Conservation (phyloP, 208 protist genomes). For the Entamoeba moshkovskii region DNA sequence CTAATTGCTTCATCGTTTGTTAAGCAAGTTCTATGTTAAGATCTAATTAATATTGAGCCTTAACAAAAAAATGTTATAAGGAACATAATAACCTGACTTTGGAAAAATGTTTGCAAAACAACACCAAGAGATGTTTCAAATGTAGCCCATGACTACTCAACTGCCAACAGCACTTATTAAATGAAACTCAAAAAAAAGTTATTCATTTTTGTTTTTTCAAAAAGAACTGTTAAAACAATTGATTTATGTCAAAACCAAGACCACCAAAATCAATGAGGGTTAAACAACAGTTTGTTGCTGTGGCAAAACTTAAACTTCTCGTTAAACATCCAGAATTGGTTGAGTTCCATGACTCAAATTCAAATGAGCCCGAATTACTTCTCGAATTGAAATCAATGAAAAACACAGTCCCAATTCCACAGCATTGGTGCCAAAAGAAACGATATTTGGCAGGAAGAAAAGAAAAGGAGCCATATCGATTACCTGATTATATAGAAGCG, state of each 20-base stretch:
- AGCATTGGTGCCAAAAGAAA: slow-evolving; percentile 2
- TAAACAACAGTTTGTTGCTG: background rate
- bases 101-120: no score
- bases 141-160: no score
- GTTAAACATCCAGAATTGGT: background rate
- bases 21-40: no score
- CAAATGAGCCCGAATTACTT: background rate
- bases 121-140: no score
- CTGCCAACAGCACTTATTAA: no score
- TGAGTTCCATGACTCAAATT: slow-evolving; percentile 10
- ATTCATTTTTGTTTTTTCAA: no score
- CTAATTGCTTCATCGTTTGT: no score
- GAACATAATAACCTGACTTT: no score
- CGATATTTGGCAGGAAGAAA: background rate
- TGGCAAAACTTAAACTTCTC: slow-evolving; percentile 6
- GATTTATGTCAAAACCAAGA: background rate
- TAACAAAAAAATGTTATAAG: no score
- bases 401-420: slow-evolving; percentile 7
- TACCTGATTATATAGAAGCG: background rate
- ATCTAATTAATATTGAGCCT: no score
- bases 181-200: no score
- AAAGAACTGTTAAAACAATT: background rate
- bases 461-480: background rate
- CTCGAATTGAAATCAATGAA: background rate
- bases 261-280: background rate